Conservation (phyloP, 1,284 basidiomycete species). For the Melanopsichium pennsylvanicum region DNA sequence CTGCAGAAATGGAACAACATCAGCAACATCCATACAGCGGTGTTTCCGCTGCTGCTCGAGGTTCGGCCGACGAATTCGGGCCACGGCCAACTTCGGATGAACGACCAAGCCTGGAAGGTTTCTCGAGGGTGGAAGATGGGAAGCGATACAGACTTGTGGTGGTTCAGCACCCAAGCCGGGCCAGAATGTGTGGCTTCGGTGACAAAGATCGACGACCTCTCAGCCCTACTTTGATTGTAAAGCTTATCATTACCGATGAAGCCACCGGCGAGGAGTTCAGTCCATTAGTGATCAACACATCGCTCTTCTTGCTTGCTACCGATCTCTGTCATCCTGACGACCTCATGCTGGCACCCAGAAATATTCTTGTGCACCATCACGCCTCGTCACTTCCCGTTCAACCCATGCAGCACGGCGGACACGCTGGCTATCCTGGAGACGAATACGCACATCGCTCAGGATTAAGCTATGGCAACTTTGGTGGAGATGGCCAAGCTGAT, state of each 20-base stretch:
- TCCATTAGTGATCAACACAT: slow-evolving; percentile 56
- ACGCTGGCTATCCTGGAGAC: slow-evolving; percentile 7
- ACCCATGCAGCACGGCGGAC: slow-evolving; percentile 21
- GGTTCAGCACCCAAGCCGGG: slow-evolving; percentile 55
- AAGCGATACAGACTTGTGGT: slow-evolving; percentile 51
- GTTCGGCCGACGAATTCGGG: slow-evolving; percentile 19
- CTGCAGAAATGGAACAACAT: slow-evolving; percentile 10
- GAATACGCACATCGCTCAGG: slow-evolving; percentile 17
- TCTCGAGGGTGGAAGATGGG: slow-evolving; percentile 37
- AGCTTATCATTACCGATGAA: slow-evolving; percentile 54
- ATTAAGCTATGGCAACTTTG: slow-evolving; percentile 16
- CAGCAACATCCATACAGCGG: slow-evolving; percentile 11
- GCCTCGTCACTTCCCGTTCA: slow-evolving; percentile 37
- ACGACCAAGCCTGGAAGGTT: slow-evolving; percentile 28
- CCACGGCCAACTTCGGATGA: slow-evolving; percentile 11
- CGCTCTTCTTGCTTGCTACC: slow-evolving; percentile 57
- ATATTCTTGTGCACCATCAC: slow-evolving; percentile 55
- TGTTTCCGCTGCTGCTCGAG: slow-evolving; percentile 6
- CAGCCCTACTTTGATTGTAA: slow-evolving; percentile 58
- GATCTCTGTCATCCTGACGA: slow-evolving; percentile 59
- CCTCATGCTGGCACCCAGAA: slow-evolving; percentile 47
- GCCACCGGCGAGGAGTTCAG: slow-evolving; percentile 48
- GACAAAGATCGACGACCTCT: slow-evolving; percentile 61
- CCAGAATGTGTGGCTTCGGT: slow-evolving; percentile 60
- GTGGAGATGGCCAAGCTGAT: slow-evolving; percentile 1